Evolutionary conservation across 805 yeast genomes (phyloP).

Genomic region (Suhomyces vadensis): DNA sequence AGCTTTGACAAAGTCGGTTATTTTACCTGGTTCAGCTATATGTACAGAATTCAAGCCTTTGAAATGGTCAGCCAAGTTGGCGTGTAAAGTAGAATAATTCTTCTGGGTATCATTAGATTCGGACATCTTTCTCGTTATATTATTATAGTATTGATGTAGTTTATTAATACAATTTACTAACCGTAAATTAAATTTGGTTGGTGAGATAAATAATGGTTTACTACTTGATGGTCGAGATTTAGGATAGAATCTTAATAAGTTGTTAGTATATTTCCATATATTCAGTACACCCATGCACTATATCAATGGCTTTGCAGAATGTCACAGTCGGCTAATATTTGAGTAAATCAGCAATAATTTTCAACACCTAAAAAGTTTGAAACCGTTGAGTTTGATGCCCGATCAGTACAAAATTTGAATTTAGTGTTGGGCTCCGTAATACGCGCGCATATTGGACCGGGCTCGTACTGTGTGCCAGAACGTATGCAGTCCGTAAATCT

Average conservation of each 20-base stretch:
- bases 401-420: not conserved
- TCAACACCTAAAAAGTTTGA: not conserved
- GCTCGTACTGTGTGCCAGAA: not conserved
- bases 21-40: slow-evolving; percentile 71
- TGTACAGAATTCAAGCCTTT: slow-evolving; percentile 78
- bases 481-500: not conserved
- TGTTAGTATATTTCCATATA: slow-evolving; percentile 5
- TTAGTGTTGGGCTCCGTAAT: slow-evolving; percentile 1
- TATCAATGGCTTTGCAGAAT: not conserved
- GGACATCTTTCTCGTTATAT: slow-evolving; percentile 7
- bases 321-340: too few relatives aligned
- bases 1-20: slow-evolving; percentile 79
- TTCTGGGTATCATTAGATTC: slow-evolving; percentile 6
- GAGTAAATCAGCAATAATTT: not conserved
- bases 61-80: slow-evolving; percentile 67
- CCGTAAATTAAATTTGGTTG: not conserved
- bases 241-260: not conserved
- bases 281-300: slow-evolving; percentile 4
- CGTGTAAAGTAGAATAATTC: slow-evolving; percentile 30
- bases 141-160: not conserved
- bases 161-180: not conserved
- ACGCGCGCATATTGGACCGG: not conserved
- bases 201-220: not conserved
- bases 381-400: not conserved
- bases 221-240: not conserved